Evolutionary conservation across 2,329 filamentous ascomycete species (phyloP).

Genomic region (Chlorencoelia australis): DNA sequence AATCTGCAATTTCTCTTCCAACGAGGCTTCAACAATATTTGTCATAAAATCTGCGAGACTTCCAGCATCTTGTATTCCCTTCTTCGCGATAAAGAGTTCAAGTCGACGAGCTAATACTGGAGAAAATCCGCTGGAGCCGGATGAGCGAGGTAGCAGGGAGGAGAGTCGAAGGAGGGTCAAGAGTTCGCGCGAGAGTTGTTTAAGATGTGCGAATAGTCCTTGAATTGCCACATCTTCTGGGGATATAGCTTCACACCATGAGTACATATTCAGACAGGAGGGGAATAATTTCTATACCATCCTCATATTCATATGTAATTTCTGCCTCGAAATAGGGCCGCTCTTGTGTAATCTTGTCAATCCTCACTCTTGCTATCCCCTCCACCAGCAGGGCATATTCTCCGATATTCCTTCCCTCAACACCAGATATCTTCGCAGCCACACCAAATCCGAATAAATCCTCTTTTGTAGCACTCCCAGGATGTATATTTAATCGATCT

Average conservation of each 20-base stretch:
- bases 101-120: slow-evolving; percentile 79
- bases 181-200: slow-evolving; percentile 76
- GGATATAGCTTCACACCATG: slow-evolving; percentile 18
- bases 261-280: slow-evolving; percentile 8
- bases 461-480: slow-evolving; percentile 49
- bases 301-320: slow-evolving; percentile 61
- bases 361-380: slow-evolving; percentile 64
- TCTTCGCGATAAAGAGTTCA: slow-evolving; percentile 77
- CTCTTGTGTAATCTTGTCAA: slow-evolving; percentile 67
- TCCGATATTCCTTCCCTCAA: slow-evolving; percentile 58
- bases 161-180: slow-evolving; percentile 76
- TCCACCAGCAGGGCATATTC: slow-evolving; percentile 83
- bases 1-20: slow-evolving; percentile 85
- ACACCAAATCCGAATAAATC: slow-evolving; percentile 81
- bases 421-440: slow-evolving; percentile 65
- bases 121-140: slow-evolving; percentile 56
- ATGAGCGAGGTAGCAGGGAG: slow-evolving; percentile 66
- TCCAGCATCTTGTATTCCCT: slow-evolving; percentile 73
- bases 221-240: slow-evolving; percentile 54
- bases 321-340: slow-evolving; percentile 80
- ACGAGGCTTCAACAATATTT: slow-evolving; percentile 75
- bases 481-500: slow-evolving; percentile 38
- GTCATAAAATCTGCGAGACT: slow-evolving; percentile 92
- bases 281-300: slow-evolving; percentile 37
- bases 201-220: slow-evolving; percentile 68